Conservation (phyloP, 2,329 filamentous ascomycete species). For the Colletotrichum musicola region DNA sequence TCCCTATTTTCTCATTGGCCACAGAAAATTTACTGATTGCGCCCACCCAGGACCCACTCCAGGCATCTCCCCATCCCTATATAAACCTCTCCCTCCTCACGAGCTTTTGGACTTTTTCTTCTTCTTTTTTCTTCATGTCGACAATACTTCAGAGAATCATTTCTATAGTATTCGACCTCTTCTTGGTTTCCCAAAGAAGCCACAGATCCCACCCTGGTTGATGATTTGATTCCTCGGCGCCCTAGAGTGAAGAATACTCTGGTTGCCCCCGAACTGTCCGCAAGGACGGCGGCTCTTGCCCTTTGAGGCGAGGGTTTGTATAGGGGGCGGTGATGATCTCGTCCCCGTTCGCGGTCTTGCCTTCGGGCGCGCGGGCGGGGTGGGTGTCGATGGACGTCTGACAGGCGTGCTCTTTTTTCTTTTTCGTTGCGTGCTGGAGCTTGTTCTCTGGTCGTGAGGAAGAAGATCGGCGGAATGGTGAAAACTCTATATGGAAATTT, state of each 20-base stretch:
- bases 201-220: constrained; percentile 95
- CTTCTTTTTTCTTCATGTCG: constrained; percentile 39
- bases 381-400: constrained; percentile 92
- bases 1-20: constrained; percentile 17
- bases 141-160: constrained; percentile 77
- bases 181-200: constrained; percentile 94
- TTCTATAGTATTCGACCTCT: constrained; percentile 97
- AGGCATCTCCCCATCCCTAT: not conserved
- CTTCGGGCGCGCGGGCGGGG: constrained; percentile 82
- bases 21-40: constrained; percentile 17
- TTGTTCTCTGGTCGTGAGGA: constrained; percentile 62
- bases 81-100: constrained; percentile 2
- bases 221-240: constrained; percentile 89
- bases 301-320: constrained; percentile 63
- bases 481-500: too few relatives aligned
- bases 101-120: constrained; percentile 26
- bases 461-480: constrained; percentile 49
- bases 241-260: constrained; percentile 83
- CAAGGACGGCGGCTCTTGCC: constrained; percentile 67
- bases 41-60: constrained; percentile 12
- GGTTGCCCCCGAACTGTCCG: constrained; percentile 71
- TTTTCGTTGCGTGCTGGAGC: constrained; percentile 66
- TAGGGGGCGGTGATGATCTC: constrained; percentile 95
- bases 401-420: constrained; percentile 73
- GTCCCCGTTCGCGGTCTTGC: constrained; percentile 78